Evolutionary conservation across 139 green algal species (phyloP), one percentile per base, ranked within the genome.

Genomic region (Bryopsis sp.): DNA sequence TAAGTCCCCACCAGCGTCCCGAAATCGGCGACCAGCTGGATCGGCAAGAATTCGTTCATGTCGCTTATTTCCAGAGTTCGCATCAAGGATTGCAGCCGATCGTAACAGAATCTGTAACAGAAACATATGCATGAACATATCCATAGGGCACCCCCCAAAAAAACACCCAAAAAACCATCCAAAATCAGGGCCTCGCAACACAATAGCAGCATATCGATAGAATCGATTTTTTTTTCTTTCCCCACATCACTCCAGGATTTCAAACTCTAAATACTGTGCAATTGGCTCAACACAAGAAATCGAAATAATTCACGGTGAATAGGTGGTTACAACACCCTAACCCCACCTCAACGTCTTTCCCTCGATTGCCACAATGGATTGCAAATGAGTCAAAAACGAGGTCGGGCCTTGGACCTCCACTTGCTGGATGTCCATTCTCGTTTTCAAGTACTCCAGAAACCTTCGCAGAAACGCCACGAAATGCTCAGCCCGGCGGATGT

Each of bases 1-100:
- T 97, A 97, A 28, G 92, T 96, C 26, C 90, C 92, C 54, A 99
- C 83, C 47, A 99, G 83, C 8, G 95, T 98, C 32, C 86, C 94
- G 83, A 98, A 97, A 80, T 99, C 93, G 2, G 92, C 92, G 2
- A 99, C 87, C 58, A 95, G 72, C 70, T 93, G 83, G 28, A 97
- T 74, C 28, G 88, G 81, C 15, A 67, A 77, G 71, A 92, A 96
- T 59, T 99, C 94, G 64, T 99, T 93, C 1, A 79, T 95, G 79
- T 96, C 85, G 2, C 81, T 85, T 67, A 99, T 89, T 79, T 99
- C 92, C 68, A 99, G 84, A 50, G 95, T 98, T 70, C 94, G 93
- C 67, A 98, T 78, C 65, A 99, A 84, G 0, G 78, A 91, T 5
- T 74, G 72, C 43, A 99, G 84, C 2, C 95, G 84, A 81, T 99